A percentile compares a stretch with the other conserved stretches of the same genome.
These are phyloP conservation scores for Wickerhamiella vanderwaltii DNA, from an alignment of 805 yeast species.

Conservation along the genomic window DNA sequence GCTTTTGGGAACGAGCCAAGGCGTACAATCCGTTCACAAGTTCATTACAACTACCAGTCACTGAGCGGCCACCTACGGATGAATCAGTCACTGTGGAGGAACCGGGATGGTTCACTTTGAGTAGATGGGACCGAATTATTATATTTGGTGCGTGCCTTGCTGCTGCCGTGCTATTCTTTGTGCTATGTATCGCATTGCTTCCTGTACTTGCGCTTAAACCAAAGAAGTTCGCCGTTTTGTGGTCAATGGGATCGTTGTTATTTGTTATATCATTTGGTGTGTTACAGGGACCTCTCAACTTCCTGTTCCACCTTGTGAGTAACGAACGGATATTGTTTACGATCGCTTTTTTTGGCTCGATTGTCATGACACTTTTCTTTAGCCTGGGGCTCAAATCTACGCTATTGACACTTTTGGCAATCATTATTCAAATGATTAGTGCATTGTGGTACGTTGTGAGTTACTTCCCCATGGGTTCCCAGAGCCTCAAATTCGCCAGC, in stretches of 20 bases:
- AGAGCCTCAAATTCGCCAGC: constrained; percentile 48
- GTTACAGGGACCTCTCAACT: constrained; percentile 83
- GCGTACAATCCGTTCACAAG: constrained; percentile 23
- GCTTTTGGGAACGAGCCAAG: constrained; percentile 21
- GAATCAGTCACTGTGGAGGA: constrained; percentile 25
- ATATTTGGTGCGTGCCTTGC: constrained; percentile 66
- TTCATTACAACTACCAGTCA: constrained; percentile 20
- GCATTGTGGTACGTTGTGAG: constrained; percentile 83
- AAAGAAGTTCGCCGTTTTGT: constrained; percentile 68
- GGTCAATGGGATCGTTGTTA: constrained; percentile 84
- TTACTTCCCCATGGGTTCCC: constrained; percentile 92
- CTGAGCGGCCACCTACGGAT: constrained; percentile 19
- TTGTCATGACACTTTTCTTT: constrained; percentile 64
- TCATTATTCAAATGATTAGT: constrained; percentile 67
- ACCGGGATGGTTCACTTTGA: constrained; percentile 32
- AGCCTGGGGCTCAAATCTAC: constrained; percentile 62
- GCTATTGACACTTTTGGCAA: constrained; percentile 60
- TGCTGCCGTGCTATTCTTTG: constrained; percentile 71
- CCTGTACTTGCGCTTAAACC: constrained; percentile 87
- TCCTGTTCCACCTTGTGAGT: constrained; percentile 59
- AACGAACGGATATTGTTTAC: constrained; percentile 71
- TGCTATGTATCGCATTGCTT: constrained; percentile 66
- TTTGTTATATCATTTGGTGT: constrained; percentile 85
- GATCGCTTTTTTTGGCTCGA: constrained; percentile 65
- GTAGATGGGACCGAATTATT: constrained; percentile 68